These are phyloP conservation scores for Nigrospora sphaerica DNA, from an alignment of 2,329 filamentous ascomycete genomes.

Conservation along the genomic window DNA sequence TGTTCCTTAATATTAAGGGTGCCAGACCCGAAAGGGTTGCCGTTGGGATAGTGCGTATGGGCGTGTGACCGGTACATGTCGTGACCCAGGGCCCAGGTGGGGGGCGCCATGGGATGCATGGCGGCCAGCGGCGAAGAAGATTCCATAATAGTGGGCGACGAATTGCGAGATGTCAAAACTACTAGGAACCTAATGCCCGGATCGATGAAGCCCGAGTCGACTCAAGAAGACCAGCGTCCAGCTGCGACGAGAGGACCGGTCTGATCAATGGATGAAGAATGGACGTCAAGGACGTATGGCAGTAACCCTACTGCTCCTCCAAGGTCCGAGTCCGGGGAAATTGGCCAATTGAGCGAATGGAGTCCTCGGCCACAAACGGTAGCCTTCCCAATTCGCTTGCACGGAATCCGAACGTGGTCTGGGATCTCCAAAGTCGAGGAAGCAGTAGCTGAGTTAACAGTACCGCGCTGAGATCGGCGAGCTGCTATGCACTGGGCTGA, in stretches of 20 bases:
- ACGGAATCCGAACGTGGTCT: no score
- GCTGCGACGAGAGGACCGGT: no score
- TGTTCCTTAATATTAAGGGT: conserved; percentile 77
- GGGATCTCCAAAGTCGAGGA: neutral
- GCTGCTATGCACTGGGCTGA: neutral
- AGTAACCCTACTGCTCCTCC: conserved; percentile 17
- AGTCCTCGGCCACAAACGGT: neutral
- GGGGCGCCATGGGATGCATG: conserved; percentile 70
- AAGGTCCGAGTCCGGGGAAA: conserved; percentile 13
- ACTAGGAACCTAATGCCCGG: no score
- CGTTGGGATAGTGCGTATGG: conserved; percentile 39
- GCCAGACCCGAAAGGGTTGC: conserved; percentile 47
- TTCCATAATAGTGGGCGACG: conserved; percentile 57
- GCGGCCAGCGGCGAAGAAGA: conserved; percentile 90
- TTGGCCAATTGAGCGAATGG: conserved; percentile 15
- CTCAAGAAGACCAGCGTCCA: no score
- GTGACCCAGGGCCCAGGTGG: conserved; percentile 48
- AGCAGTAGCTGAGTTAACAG: conserved; percentile 9
- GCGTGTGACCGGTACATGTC: conserved; percentile 47
- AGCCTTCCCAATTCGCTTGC: no score
- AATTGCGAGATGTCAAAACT: neutral
- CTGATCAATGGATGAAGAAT: no score
- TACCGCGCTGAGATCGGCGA: conserved; percentile 1
- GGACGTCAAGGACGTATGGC: conserved; percentile 11
- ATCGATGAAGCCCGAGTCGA: no score